Evolutionary conservation across 768 basidiomycete genomes (phyloP), one percentile per base, ranked within the genome.

Genomic region (Naganishia kalamii): DNA sequence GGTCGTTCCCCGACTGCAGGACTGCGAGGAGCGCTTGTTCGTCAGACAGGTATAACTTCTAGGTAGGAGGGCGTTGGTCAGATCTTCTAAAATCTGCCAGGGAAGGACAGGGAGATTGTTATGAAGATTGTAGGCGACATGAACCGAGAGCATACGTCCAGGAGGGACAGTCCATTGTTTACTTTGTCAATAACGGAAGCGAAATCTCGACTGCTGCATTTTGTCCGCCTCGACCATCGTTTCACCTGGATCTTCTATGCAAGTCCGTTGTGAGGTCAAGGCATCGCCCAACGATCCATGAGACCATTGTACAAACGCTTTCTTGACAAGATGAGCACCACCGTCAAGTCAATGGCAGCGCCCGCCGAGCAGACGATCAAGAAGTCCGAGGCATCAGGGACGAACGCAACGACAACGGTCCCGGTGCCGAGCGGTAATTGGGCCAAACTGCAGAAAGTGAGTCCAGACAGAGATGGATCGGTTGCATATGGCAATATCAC

Each of bases 401-500:
- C 29, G 25, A 40, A 23, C 17, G 12, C 54, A 37, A n/a, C 54
- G 27, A 40, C 35, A n/a, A 57, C 35, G 10, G 21, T 2, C 27
- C 13, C 27, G 6, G 10, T 30, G 13, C 27, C 19, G 17, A 37
- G 54, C 37, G 27, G 54, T 15, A 57, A 57, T 27, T 57, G 54
- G 54, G 54, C 54, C 23, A 37, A 57, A 17, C 23, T 57, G 13
- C 54, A 57, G 27, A 57, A 37, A 27, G 54, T 57, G 37, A 5
- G 54, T n/a, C 5, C 21, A 10, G 27, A 30, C 2, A 6, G n/a
- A n/a, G 3, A 48, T 4, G 19, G 32, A 54, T 6, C 51, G 11
- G 32, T 17, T 6, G 35, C 10, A 19, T 11, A 54, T 21, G 17
- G 32, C 7, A 7, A n/a, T 6, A n/a, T 54, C 5, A 54, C 25